Evolutionary conservation across 2,329 filamentous ascomycete species (phyloP).

Genomic region (Xylariaceae sp.): DNA sequence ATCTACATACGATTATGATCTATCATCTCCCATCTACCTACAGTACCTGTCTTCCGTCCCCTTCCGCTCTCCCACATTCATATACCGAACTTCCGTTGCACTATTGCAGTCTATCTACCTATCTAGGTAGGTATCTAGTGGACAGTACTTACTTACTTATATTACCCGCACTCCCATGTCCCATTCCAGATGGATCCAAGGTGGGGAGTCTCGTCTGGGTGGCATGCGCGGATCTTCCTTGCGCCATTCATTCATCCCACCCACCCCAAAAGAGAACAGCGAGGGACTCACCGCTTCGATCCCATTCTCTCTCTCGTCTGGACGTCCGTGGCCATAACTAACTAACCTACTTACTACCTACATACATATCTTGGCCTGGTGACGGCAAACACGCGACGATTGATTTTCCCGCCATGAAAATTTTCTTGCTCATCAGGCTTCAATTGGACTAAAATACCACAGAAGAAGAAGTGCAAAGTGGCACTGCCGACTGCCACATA

Average conservation of each 20-base stretch:
- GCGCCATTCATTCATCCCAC: conserved; percentile 21
- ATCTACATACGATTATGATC: too few species aligned
- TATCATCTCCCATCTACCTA: too few species aligned
- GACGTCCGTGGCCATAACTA: neutral
- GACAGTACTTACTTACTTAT: neutral
- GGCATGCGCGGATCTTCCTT: conserved; percentile 21
- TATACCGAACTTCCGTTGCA: too few species aligned
- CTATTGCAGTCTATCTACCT: neutral
- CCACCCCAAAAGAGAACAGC: conserved; percentile 26
- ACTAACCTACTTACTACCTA: too few species aligned
- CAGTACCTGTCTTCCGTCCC: too few species aligned
- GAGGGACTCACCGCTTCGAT: conserved; percentile 27
- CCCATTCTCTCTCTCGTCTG: conserved; percentile 3
- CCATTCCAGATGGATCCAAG: conserved; percentile 3
- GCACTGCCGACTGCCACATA: neutral
- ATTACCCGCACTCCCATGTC: neutral
- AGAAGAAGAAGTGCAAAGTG: neutral
- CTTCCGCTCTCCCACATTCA: too few species aligned
- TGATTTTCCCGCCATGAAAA: conserved; percentile 13
- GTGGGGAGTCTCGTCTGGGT: conserved; percentile 9
- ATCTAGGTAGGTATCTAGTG: neutral
- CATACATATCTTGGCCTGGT: conserved; percentile 8
- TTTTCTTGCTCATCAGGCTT: conserved; percentile 4
- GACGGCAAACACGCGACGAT: conserved; percentile 3
- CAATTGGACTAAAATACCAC: conserved; percentile 4